Percentiles rank a stretch among this genome's conserved stretches.
Evolutionary conservation across 768 basidiomycete genomes (phyloP).

Genomic region (Auriscalpium orientale): DNA sequence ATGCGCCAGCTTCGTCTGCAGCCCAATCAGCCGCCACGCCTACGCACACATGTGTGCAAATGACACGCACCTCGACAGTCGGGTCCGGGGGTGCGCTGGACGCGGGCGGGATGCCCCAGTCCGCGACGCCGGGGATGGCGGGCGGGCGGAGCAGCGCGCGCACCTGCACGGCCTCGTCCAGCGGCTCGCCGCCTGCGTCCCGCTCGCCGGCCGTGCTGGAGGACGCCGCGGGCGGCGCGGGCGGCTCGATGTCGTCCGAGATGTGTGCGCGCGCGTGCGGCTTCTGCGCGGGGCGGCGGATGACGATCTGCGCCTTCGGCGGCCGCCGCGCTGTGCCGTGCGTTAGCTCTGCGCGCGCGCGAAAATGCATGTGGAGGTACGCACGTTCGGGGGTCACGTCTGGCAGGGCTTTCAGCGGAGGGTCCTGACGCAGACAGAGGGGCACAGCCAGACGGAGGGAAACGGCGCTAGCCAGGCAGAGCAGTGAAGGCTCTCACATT

Average conservation of each 20-base stretch:
- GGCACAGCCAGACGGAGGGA: constrained; percentile 16
- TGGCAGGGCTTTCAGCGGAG: constrained; percentile 10
- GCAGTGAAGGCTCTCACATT: constrained; percentile 18
- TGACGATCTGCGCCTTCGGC: constrained; percentile 15
- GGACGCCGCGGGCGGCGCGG: neutral
- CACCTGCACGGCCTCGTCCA: constrained; percentile 43
- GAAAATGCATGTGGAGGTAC: neutral
- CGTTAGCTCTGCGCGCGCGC: neutral
- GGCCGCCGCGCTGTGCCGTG: constrained; percentile 5
- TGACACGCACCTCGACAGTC: constrained; percentile 44
- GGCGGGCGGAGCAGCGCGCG: constrained; percentile 54
- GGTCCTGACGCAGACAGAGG: constrained; percentile 15
- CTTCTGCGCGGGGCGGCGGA: constrained; percentile 12
- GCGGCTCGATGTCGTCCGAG: constrained; percentile 4
- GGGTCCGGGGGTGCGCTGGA: constrained; percentile 51
- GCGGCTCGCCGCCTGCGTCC: neutral
- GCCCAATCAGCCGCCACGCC: neutral
- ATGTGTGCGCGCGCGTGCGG: constrained; percentile 8
- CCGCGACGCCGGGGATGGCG: constrained; percentile 50
- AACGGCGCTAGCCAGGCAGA: constrained; percentile 13
- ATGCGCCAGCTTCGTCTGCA: constrained; percentile 70
- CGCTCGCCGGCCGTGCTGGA: neutral
- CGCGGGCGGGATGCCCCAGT: constrained; percentile 74
- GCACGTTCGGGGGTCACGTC: constrained; percentile 9
- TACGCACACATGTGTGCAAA: neutral